Evolutionary conservation across 1,284 basidiomycete genomes (phyloP).

Genomic region (Inonotus obliquus): DNA sequence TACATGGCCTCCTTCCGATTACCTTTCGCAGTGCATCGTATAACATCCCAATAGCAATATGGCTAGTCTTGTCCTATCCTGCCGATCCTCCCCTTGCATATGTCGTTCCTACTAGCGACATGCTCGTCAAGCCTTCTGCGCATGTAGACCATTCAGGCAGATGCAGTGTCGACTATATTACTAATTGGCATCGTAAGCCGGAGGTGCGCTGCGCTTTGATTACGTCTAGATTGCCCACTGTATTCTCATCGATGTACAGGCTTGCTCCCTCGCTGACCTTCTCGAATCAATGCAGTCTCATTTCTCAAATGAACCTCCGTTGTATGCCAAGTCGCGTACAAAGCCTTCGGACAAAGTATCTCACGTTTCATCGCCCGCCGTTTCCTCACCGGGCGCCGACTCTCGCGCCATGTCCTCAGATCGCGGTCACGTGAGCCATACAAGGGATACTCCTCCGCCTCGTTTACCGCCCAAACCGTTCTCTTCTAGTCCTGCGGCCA

Average conservation of each 20-base stretch:
- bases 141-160: slow-evolving; percentile 83
- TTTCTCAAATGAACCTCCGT: slow-evolving; percentile 84
- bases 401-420: neutral
- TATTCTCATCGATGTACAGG: slow-evolving; percentile 37
- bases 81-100: slow-evolving; percentile 82
- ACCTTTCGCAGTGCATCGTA: slow-evolving; percentile 74
- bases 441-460: neutral
- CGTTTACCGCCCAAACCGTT: slow-evolving; percentile 17
- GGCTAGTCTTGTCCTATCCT: slow-evolving; percentile 84
- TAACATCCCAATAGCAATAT: slow-evolving; percentile 91
- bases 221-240: slow-evolving; percentile 19
- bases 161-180: slow-evolving; percentile 64
- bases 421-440: slow-evolving; percentile 14
- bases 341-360: slow-evolving; percentile 9
- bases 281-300: slow-evolving; percentile 71
- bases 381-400: slow-evolving; percentile 5
- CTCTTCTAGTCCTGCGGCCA: neutral
- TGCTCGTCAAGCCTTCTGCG: slow-evolving; percentile 80
- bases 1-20: slow-evolving; percentile 92
- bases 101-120: slow-evolving; percentile 90
- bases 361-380: neutral
- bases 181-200: slow-evolving; percentile 76
- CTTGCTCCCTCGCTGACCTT: slow-evolving; percentile 61
- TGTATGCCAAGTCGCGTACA: slow-evolving; percentile 78
- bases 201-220: slow-evolving; percentile 54